Evolutionary conservation across 164 flowering plant genomes (phyloP), one percentile per base, ranked within the genome.

Genomic region (Vitis rotundifolia): DNA sequence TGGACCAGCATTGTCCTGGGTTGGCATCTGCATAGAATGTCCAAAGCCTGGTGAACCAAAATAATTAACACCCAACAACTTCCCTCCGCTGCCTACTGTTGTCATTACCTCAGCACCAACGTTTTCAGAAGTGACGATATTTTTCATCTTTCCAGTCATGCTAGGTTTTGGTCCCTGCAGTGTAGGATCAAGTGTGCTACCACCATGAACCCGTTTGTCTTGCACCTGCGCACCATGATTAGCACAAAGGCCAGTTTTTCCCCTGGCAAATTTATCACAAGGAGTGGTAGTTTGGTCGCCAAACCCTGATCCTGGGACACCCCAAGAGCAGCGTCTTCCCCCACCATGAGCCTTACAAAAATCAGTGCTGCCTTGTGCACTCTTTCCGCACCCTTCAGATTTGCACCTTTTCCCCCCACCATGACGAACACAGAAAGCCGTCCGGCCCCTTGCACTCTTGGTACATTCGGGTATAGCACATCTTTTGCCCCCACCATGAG

Each of bases 371-470:
- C 98, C 98, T 79, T 91, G 95, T 47, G 97, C 97, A 72, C 98
- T 93, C 77, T 94, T 94, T 2, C 84, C 83, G 68, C 98, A 94
- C 7, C 91, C 93, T 61, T 83, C 96, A 60, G 64, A 76, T 69
- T 80, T 84, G 85, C 99, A 94, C 71, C 99, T 83, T 75, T 90
- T 94, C 1, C 99, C 97, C n/a, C 99, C 99, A 26, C 99, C 99
- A 76, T 94, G 99, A 26, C 96, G 86, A 11, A 94, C 99, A 77
- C 98, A 92, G 61, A 61, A 86, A 71, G 86, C 87, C 1, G 99
- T 94, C 67, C 92, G 72, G 14, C 99, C 99, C 72, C 98, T 84
- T 0, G 98, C 99, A 71, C 98, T 94, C 80, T 88, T 93, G 26
- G 97, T 91, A 82, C 99, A 94, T 48, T 78, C 96, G n/a, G 90